Evolutionary conservation across 108 stramenopile species (phyloP).

Genomic region (Cyclotella distinguenda): DNA sequence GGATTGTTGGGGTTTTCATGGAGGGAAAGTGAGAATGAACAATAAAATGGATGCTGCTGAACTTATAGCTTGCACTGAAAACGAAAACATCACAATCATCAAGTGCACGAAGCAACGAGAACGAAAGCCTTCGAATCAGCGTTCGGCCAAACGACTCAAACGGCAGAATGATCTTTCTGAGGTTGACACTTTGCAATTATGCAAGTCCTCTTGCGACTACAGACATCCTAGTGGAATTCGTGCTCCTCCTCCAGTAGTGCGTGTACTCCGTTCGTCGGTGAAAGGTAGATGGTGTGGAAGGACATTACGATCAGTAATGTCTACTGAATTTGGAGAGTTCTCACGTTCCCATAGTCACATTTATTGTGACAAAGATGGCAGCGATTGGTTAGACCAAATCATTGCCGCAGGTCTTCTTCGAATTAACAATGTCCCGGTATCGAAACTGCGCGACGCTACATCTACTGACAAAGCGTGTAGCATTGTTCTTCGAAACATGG

Average conservation of each 20-base stretch:
- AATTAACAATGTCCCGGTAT: conserved; percentile 55
- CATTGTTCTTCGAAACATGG: conserved; percentile 61
- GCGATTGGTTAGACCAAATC: conserved; percentile 28
- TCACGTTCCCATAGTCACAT: conserved; percentile 2
- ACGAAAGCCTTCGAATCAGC: conserved; percentile 37
- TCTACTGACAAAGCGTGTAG: conserved; percentile 5
- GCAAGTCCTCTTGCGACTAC: conserved; percentile 36
- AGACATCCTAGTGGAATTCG: conserved; percentile 54
- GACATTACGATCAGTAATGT: conserved; percentile 50
- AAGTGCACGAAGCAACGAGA: conserved; percentile 16
- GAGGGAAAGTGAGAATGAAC: conserved; percentile 59
- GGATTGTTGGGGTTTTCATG: conserved; percentile 84
- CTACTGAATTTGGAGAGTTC: conserved; percentile 59
- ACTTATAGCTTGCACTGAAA: not conserved
- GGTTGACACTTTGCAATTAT: conserved; percentile 42
- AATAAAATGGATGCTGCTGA: conserved; percentile 20
- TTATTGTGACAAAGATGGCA: not conserved
- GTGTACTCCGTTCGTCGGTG: conserved; percentile 53
- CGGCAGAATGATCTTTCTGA: conserved; percentile 52
- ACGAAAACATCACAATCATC: not conserved
- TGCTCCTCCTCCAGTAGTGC: conserved; percentile 57
- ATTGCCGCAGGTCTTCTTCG: conserved; percentile 54
- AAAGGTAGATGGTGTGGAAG: conserved; percentile 81
- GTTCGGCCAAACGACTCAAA: conserved; percentile 41
- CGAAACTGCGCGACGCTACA: conserved; percentile 11